A percentile compares a stretch with the other conserved stretches of the same genome.
These are phyloP conservation scores for Penicillium turbatum DNA, from an alignment of 495 filamentous ascomycete species.

Conservation along the genomic window DNA sequence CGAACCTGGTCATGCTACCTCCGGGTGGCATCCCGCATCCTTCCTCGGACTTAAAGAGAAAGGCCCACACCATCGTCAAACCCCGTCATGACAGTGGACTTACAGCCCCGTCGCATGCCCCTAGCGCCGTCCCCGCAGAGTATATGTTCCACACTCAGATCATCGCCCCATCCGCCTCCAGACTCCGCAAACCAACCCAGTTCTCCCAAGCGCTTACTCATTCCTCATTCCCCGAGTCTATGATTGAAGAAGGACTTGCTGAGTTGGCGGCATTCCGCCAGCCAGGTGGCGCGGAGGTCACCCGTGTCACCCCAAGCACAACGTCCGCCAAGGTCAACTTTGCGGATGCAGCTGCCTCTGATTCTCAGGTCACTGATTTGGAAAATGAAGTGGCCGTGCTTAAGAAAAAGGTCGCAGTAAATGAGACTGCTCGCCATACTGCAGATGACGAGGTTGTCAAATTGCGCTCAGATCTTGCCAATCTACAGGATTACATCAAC, in stretches of 20 bases:
- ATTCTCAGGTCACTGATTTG: constrained; percentile 32
- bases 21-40: constrained; percentile 53
- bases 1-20: constrained; percentile 67
- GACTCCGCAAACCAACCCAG: constrained; percentile 14
- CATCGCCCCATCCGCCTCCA: constrained; percentile 21
- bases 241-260: constrained; percentile 54
- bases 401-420: constrained; percentile 38
- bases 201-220: constrained; percentile 52
- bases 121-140: constrained; percentile 55
- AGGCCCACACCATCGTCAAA: constrained; percentile 62
- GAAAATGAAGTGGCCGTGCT: constrained; percentile 36
- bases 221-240: constrained; percentile 46
- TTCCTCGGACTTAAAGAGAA: constrained; percentile 39
- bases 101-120: constrained; percentile 35
- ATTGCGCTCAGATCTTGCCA: constrained; percentile 35
- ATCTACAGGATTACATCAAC: constrained; percentile 41
- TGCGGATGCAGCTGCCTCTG: constrained; percentile 22
- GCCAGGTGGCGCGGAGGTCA: constrained; percentile 11
- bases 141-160: constrained; percentile 70
- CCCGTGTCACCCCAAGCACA: constrained; percentile 12
- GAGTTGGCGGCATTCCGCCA: constrained; percentile 44
- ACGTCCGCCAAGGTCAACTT: constrained; percentile 5
- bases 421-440: constrained; percentile 36
- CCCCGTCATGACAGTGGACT: constrained; percentile 53
- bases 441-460: constrained; percentile 37